phyloP scores from a whole-genome alignment of 2,329 filamentous ascomycete species.

The Arthroderma sp. region DNA sequence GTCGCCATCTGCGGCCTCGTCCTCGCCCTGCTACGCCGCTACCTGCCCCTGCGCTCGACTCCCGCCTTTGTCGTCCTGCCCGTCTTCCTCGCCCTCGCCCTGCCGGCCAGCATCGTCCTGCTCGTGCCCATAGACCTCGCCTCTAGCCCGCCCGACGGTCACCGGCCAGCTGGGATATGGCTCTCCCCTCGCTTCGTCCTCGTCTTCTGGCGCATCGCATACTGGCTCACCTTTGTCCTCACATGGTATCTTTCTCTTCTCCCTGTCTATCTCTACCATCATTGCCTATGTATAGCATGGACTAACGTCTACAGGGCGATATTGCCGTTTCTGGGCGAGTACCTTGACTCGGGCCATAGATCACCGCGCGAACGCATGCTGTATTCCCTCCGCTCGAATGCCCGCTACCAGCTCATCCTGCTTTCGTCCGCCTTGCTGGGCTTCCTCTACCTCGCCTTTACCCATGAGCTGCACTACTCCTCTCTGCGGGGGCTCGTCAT shows the following conservation, averaged over 20 bases:
- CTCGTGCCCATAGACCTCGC: constrained; percentile 93
- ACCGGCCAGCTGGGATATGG: constrained; percentile 72
- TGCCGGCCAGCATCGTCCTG: constrained; percentile 81
- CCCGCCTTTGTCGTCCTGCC: constrained; percentile 82
- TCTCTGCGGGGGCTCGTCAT: constrained; percentile 77
- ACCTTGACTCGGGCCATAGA: constrained; percentile 84
- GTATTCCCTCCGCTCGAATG: constrained; percentile 79
- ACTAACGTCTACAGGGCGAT: constrained; percentile 53
- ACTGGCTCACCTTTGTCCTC: constrained; percentile 91
- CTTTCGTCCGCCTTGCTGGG: constrained; percentile 58
- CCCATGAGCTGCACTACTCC: constrained; percentile 58
- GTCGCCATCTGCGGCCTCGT: constrained; percentile 63
- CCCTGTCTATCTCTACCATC: neutral
- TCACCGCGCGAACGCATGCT: constrained; percentile 68
- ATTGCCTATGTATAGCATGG: constrained; percentile 6
- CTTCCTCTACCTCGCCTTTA: constrained; percentile 70
- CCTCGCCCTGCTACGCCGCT: constrained; percentile 75
- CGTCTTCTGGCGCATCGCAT: constrained; percentile 86
- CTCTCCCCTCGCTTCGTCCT: constrained; percentile 64
- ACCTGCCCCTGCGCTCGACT: constrained; percentile 78
- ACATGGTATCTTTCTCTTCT: constrained; percentile 56
- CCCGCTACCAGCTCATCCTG: constrained; percentile 73
- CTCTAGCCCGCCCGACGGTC: constrained; percentile 63
- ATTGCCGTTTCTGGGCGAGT: constrained; percentile 84
- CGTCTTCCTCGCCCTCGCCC: constrained; percentile 88